phyloP scores from a whole-genome alignment of 176 grass and related monocot genomes.

The Miscanthus lutarioriparius region DNA sequence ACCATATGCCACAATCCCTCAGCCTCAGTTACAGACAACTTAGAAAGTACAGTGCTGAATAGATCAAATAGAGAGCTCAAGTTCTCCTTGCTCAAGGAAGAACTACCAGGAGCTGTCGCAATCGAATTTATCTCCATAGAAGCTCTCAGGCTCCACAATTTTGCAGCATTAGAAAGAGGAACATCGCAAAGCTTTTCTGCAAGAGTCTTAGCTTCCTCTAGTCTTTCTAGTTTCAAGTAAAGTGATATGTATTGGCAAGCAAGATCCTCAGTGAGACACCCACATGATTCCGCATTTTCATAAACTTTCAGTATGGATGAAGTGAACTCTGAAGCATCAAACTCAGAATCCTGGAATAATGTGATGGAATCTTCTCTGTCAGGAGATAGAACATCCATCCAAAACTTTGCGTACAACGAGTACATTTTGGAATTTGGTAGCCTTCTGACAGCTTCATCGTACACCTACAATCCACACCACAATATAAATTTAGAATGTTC shows the following conservation, averaged over 20 bases:
- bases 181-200: slow-evolving; percentile 66
- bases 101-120: slow-evolving; percentile 38
- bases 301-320: slow-evolving; percentile 64
- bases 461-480: slow-evolving; percentile 53
- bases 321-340: slow-evolving; percentile 55
- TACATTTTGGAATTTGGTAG: slow-evolving; percentile 85
- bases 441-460: slow-evolving; percentile 75
- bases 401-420: slow-evolving; percentile 85
- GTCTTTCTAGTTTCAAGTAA: slow-evolving; percentile 58
- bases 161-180: slow-evolving; percentile 59
- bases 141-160: slow-evolving; percentile 69
- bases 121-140: slow-evolving; percentile 71
- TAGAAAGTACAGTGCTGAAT: slow-evolving; percentile 52
- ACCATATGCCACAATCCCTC: slow-evolving; percentile 84
- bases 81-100: slow-evolving; percentile 53
- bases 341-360: slow-evolving; percentile 38
- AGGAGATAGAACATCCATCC: slow-evolving; percentile 51
- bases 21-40: slow-evolving; percentile 54
- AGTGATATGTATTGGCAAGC: slow-evolving; percentile 73
- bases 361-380: slow-evolving; percentile 48
- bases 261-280: slow-evolving; percentile 67
- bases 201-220: slow-evolving; percentile 74
- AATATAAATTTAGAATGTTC: slow-evolving; percentile 2
- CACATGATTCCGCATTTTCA: slow-evolving; percentile 62
- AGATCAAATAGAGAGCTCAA: slow-evolving; percentile 64